phyloP scores from a whole-genome alignment of 78 protist genomes.

The Chrysochromulina parva region DNA sequence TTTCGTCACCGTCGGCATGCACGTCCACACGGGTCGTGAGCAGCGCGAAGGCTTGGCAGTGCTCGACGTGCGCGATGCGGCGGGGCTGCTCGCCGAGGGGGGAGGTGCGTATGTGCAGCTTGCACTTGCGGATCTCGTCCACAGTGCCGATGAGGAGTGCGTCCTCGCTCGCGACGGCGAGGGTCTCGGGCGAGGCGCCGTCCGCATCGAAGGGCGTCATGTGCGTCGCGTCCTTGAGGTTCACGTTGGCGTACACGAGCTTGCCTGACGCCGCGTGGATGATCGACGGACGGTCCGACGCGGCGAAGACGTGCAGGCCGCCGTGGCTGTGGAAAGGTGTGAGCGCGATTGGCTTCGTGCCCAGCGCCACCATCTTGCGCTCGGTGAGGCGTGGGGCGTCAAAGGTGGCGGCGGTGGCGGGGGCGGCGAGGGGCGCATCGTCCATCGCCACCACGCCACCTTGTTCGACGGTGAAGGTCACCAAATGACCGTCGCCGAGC shows the following conservation, averaged over 20 bases:
- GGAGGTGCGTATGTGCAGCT: constrained; percentile 80
- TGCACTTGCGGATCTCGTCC: constrained; percentile 79
- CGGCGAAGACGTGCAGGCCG: constrained; percentile 72
- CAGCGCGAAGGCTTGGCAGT: not conserved
- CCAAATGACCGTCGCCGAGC: constrained; percentile 89
- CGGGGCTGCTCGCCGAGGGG: constrained; percentile 83
- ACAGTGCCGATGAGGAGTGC: constrained; percentile 63
- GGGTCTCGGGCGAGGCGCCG: constrained; percentile 62
- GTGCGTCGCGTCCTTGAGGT: constrained; percentile 50
- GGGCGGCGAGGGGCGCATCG: not conserved
- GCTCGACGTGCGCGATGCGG: constrained; percentile 60
- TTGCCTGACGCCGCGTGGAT: constrained; percentile 64
- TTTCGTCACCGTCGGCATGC: not conserved
- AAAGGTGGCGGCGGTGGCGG: not conserved
- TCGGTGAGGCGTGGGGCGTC: constrained; percentile 41
- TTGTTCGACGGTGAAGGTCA: constrained; percentile 42
- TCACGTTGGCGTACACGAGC: constrained; percentile 77
- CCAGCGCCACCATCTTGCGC: constrained; percentile 70
- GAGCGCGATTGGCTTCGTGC: constrained; percentile 79
- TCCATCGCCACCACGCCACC: not conserved
- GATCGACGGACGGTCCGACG: constrained; percentile 87
- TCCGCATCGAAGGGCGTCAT: constrained; percentile 72
- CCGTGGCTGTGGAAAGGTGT: not conserved
- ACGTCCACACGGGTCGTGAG: not conserved
- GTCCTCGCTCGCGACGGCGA: constrained; percentile 74